Conservation (phyloP, 1,284 basidiomycete species). For the Trichosporon sp. region DNA sequence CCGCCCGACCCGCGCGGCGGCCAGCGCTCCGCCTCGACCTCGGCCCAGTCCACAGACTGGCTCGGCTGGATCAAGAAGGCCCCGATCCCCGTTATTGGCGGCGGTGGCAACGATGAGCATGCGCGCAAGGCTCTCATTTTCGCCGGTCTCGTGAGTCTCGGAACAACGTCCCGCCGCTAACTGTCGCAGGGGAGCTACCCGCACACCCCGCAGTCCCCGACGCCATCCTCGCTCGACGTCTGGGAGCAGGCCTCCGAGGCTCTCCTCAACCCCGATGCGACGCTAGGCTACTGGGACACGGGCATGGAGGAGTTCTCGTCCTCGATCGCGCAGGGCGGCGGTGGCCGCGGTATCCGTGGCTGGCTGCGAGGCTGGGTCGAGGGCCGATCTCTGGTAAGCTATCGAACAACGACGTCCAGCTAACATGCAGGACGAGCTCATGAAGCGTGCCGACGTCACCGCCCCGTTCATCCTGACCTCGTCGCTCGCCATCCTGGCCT, state of each 20-base stretch:
- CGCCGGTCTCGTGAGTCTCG: slow-evolving; percentile 42
- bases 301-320: slow-evolving; percentile 43
- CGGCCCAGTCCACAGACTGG: slow-evolving; percentile 37
- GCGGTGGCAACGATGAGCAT: slow-evolving; percentile 9
- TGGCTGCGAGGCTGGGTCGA: slow-evolving; percentile 49
- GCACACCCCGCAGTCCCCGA: slow-evolving; percentile 45
- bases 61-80: slow-evolving; percentile 35
- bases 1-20: slow-evolving; percentile 26
- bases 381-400: slow-evolving; percentile 40
- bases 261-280: slow-evolving; percentile 39
- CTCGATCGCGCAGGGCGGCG: slow-evolving; percentile 24
- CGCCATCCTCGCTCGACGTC: slow-evolving; percentile 38
- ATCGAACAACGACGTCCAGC: neutral
- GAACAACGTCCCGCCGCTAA: neutral
- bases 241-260: slow-evolving; percentile 49
- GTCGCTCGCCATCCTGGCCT: slow-evolving; percentile 46
- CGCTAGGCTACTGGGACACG: slow-evolving; percentile 41
- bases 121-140: slow-evolving; percentile 37
- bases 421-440: slow-evolving; percentile 43
- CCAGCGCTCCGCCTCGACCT: slow-evolving; percentile 29
- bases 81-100: slow-evolving; percentile 16
- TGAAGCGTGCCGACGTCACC: slow-evolving; percentile 45
- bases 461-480: slow-evolving; percentile 48
- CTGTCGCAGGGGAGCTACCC: slow-evolving; percentile 45
- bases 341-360: slow-evolving; percentile 30